Conservation (phyloP, 2,329 filamentous ascomycete species). For the Cryphonectria japonica region DNA sequence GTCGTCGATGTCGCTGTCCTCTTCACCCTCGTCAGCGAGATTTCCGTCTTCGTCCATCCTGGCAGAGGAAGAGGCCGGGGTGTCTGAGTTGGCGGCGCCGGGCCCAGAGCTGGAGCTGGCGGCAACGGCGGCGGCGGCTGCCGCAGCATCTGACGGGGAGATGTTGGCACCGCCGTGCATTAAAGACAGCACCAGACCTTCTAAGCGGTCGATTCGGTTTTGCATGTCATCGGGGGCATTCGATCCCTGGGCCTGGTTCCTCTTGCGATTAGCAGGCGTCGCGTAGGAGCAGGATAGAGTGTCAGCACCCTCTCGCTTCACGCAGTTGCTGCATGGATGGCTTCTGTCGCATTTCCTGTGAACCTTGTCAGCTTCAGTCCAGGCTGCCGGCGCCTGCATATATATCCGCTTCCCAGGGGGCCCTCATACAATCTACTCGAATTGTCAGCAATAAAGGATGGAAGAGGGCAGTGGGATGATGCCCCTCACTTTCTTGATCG, state of each 20-base stretch:
- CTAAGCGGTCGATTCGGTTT: conserved; percentile 92
- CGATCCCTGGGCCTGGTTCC: conserved; percentile 63
- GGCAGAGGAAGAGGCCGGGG: conserved; percentile 50
- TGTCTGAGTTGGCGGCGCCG: conserved; percentile 40
- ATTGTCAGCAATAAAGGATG: conserved; percentile 39
- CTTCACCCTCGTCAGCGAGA: conserved; percentile 55
- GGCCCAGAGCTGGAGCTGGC: conserved; percentile 38
- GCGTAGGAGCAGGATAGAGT: conserved; percentile 85
- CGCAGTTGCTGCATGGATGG: conserved; percentile 91
- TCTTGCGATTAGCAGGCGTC: conserved; percentile 70
- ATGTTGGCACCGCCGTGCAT: conserved; percentile 81
- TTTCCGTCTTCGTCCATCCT: conserved; percentile 59
- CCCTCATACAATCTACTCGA: conserved; percentile 37
- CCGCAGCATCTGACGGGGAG: conserved; percentile 41
- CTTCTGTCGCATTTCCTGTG: conserved; percentile 90
- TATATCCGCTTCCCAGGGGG: neutral
- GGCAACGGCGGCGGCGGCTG: conserved; percentile 38
- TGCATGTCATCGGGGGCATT: conserved; percentile 92
- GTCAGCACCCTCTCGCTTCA: conserved; percentile 85
- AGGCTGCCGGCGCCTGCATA: neutral
- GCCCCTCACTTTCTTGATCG: conserved; percentile 80
- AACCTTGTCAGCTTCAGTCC: conserved; percentile 6
- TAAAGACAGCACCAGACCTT: conserved; percentile 86
- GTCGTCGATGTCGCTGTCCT: conserved; percentile 73
- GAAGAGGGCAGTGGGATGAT: conserved; percentile 22